A percentile compares a stretch with the other conserved stretches of the same genome.
Evolutionary conservation across 208 protist genomes (phyloP).

Genomic region (Wallacemonas sp.): DNA sequence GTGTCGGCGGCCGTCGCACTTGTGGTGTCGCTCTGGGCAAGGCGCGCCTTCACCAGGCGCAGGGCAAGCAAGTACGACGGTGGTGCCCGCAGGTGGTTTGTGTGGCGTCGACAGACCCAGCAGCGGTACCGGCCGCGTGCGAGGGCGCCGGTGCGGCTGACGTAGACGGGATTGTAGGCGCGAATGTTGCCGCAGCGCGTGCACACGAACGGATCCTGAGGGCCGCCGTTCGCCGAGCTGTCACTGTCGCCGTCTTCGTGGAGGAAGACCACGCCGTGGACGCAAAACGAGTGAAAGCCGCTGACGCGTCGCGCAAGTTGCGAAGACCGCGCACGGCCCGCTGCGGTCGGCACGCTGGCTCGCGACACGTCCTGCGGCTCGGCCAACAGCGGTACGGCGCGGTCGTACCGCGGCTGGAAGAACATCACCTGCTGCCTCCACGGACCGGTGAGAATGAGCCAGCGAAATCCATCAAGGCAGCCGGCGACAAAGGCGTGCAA

Average conservation of each 20-base stretch:
- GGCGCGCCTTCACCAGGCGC: not conserved
- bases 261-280: conserved; percentile 3
- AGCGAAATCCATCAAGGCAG: conserved; percentile 54
- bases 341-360: no score
- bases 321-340: no score
- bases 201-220: conserved; percentile 37
- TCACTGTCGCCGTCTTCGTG: not conserved
- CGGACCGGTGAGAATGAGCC: conserved; percentile 40
- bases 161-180: conserved; percentile 18
- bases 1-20: not conserved
- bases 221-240: no score
- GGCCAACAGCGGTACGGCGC: no score
- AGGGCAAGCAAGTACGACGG: conserved; percentile 9
- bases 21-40: not conserved
- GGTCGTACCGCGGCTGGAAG: conserved; percentile 28
- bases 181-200: conserved; percentile 39
- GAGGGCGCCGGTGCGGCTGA: conserved; percentile 18
- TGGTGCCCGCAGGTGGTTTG: conserved; percentile 24
- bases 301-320: not conserved
- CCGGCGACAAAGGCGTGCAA: conserved; percentile 30
- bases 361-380: no score
- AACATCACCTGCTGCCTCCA: conserved; percentile 36
- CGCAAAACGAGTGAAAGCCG: conserved; percentile 15
- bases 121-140: conserved; percentile 29
- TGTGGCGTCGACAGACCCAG: conserved; percentile 34